Base-by-base conservation (phyloP, 257 asterid species). In the Plantago ovata region DNA sequence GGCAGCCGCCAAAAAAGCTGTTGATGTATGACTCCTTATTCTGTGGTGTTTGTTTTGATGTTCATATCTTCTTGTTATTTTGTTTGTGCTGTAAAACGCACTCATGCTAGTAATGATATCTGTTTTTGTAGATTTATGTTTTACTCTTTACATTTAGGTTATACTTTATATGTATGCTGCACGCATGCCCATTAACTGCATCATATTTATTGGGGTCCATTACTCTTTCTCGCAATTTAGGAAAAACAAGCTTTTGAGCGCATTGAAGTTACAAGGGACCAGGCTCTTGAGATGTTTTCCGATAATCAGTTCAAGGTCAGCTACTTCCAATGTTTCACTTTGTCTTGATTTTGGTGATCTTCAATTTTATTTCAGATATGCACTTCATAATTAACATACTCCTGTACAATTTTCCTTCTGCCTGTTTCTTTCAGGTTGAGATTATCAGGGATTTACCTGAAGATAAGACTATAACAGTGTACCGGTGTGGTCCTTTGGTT, bases 401-500 rank as follows among this genome's bases (percentile, higher is more conserved):
- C 23, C 13, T 24, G 5, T 2, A 2, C 32, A 24, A 18, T 53
- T 69, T 38, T 52, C 53, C 32, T 66, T 43, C 33, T 66, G 46
- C 48, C 67, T 65, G n/a, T 45, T 13, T 53, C 60, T 69, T 13
- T 43, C 48, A 89, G 97, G 86, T 89, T 62, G 97, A 89, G 74
- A 86, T 89, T 61, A 93, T 93, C 44, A 79, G 82, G 63, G 95
- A 79, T 75, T 79, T 89, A 69, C 96, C 97, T 0, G 95, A 73
- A 68, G 97, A 86, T 69, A 84, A 82, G 74, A 84, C 97, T 23
- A 86, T 93, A 53, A 93, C 96, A 3, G 99, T 89, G 20, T 93
- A 89, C 69, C 74, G 96, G 72, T 93, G 99, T 70, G 99, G 99
- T 53, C 99, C 95, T 39, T 77, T 93, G 75, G 95, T 93, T 68